Conservation (phyloP, 225 moss, liverwort and hornwort species). For the Sphagnum contortum region DNA sequence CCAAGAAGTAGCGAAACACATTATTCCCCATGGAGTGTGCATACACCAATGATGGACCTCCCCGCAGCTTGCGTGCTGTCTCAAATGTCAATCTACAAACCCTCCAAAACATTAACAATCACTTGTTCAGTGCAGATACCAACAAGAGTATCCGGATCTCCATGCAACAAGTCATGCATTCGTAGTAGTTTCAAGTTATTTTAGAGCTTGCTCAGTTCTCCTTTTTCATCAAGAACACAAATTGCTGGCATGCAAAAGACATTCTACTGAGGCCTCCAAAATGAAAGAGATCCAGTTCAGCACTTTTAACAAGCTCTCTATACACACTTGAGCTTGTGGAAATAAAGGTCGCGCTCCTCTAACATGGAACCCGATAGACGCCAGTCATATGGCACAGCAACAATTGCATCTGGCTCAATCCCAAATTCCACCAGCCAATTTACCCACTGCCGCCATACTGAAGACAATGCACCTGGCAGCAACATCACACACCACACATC, state of each 20-base stretch:
- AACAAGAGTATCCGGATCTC: neutral
- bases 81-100: conserved; percentile 70
- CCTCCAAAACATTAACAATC: neutral
- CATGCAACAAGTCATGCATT: no score
- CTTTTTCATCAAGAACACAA: no score
- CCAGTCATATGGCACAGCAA: conserved; percentile 99
- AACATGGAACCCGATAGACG: conserved; percentile 71
- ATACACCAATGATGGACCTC: conserved; percentile 89
- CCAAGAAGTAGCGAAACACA: conserved; percentile 93
- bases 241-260: no score
- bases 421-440: conserved; percentile 99
- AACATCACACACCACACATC: neutral
- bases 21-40: conserved; percentile 96
- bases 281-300: no score
- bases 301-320: no score
- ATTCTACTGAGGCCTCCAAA: no score
- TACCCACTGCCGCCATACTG: conserved; percentile 99
- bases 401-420: conserved; percentile 90
- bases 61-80: conserved; percentile 83
- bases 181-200: no score
- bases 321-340: conserved; percentile 88
- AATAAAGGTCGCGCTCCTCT: conserved; percentile 89
- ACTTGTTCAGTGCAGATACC: neutral
- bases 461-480: conserved; percentile 68
- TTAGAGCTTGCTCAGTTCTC: no score